Percentiles rank a stretch among this genome's conserved stretches.
phyloP scores from a whole-genome alignment of 768 basidiomycete genomes.

The Phanerochaete sordida region DNA sequence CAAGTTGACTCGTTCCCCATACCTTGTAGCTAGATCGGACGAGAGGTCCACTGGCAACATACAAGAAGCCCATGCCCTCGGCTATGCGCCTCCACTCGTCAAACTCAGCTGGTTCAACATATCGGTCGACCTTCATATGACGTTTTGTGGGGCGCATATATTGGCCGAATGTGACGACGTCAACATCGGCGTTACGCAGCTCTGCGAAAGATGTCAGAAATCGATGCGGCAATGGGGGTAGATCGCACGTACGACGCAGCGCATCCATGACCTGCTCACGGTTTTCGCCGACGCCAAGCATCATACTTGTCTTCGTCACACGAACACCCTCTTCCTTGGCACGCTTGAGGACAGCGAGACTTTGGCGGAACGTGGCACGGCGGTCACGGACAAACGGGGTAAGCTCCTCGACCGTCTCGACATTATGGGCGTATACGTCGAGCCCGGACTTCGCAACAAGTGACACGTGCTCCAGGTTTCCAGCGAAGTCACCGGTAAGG shows the following conservation, averaged over 20 bases:
- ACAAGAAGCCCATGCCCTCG: slow-evolving; percentile 92
- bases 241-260: slow-evolving; percentile 59
- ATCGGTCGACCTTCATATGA: slow-evolving; percentile 98
- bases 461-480: slow-evolving; percentile 68
- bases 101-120: slow-evolving; percentile 93
- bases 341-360: slow-evolving; percentile 72
- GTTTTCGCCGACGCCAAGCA: slow-evolving; percentile 95
- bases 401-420: slow-evolving; percentile 92
- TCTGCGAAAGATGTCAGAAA: slow-evolving; percentile 44
- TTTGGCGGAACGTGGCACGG: slow-evolving; percentile 86
- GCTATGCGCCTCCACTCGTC: slow-evolving; percentile 87
- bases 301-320: slow-evolving; percentile 96
- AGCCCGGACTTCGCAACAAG: slow-evolving; percentile 88
- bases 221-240: not conserved
- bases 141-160: slow-evolving; percentile 99
- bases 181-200: slow-evolving; percentile 82
- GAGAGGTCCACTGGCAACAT: slow-evolving; percentile 94
- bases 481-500: slow-evolving; percentile 91
- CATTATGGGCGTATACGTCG: slow-evolving; percentile 97
- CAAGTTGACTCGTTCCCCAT: not conserved
- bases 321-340: slow-evolving; percentile 82
- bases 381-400: slow-evolving; percentile 96
- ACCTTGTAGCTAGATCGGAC: slow-evolving; percentile 98
- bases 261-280: slow-evolving; percentile 80
- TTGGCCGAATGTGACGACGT: slow-evolving; percentile 98